Evolutionary conservation across 257 asterid species (phyloP), one percentile per base, ranked within the genome.

Genomic region (Voacanga thouarsii): DNA sequence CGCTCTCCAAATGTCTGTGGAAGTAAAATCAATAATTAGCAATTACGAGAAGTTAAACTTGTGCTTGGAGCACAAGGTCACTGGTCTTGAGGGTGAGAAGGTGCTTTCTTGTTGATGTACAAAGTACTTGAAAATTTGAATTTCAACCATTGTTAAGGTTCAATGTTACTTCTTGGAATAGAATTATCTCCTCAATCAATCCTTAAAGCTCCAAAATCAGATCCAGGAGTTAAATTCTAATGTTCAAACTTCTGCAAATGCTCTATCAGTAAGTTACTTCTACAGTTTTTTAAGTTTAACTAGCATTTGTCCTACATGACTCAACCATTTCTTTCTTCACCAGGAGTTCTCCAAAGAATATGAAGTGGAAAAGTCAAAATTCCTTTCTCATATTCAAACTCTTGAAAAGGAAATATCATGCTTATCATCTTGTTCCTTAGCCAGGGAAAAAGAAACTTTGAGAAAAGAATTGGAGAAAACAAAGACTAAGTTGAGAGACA

Each of bases 401-500:
- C 93, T 91, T 60, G 87, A 90, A 75, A 89, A 83, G 82, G 97
- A 96, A 82, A 60, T 85, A 78, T 86, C 80, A 77, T 84, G 89
- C 73, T 85, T 91, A 81, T 90, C 99, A 63, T 86, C 97, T 56
- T 80, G 83, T 78, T 88, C 97, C 85, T 81, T 92, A 86, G 93
- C 91, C 51, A 93, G 88, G 87, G 99, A 93, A 82, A 96, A 92
- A 87, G 99, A 93, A 87, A 83, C 77, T 77, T 84, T 89, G 68
- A 85, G 98, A 85, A 96, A 93, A 83, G 99, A 96, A 75, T 84
- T 96, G 81, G 98, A 93, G 87, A 93, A 90, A 88, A 90, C 98
- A 72, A 96, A 90, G 88, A 71, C 75, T 71, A 96, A 89, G 89
- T 80, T 92, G 80, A 92, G 87, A 89, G 99, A 95, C 74, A 88